Evolutionary conservation across 495 filamentous ascomycete species (phyloP).

Genomic region (Talaromyces proteolyticus): DNA sequence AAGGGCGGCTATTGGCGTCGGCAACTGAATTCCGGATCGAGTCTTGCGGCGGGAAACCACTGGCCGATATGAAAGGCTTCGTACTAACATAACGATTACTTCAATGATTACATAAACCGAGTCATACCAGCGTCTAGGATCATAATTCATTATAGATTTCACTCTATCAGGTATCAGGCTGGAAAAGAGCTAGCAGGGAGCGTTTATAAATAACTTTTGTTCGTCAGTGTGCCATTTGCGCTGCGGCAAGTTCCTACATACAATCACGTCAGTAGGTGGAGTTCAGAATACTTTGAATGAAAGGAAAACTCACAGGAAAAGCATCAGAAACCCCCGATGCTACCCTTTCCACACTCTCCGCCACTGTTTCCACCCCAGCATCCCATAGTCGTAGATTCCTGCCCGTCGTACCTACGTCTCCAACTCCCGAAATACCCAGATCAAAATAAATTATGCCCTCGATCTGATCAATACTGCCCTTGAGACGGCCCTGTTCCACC

Average conservation of each 20-base stretch:
- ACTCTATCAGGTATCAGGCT: not conserved
- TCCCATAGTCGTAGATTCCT: slow-evolving; percentile 82
- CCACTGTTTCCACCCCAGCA: slow-evolving; percentile 72
- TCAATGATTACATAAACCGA: not conserved
- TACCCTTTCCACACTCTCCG: slow-evolving; percentile 85
- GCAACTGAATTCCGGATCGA: not conserved
- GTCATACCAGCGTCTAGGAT: too few species aligned
- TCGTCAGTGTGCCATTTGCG: slow-evolving; percentile 14
- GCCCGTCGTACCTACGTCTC: slow-evolving; percentile 40
- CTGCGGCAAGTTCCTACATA: slow-evolving; percentile 11
- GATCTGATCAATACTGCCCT: slow-evolving; percentile 91
- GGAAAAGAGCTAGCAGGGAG: not conserved
- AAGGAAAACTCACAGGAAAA: slow-evolving; percentile 28
- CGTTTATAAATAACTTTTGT: not conserved
- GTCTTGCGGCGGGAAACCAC: not conserved
- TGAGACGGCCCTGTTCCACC: slow-evolving; percentile 88
- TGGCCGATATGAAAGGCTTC: not conserved
- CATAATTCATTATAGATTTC: not conserved
- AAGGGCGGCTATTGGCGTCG: too few species aligned
- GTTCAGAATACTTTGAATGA: not conserved
- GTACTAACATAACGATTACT: too few species aligned
- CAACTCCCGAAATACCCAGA: slow-evolving; percentile 54
- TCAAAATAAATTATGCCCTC: slow-evolving; percentile 83
- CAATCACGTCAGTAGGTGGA: not conserved
- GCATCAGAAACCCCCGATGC: slow-evolving; percentile 42